Conservation (phyloP, 306 rosid genomes). For the Glycine latifolia region DNA sequence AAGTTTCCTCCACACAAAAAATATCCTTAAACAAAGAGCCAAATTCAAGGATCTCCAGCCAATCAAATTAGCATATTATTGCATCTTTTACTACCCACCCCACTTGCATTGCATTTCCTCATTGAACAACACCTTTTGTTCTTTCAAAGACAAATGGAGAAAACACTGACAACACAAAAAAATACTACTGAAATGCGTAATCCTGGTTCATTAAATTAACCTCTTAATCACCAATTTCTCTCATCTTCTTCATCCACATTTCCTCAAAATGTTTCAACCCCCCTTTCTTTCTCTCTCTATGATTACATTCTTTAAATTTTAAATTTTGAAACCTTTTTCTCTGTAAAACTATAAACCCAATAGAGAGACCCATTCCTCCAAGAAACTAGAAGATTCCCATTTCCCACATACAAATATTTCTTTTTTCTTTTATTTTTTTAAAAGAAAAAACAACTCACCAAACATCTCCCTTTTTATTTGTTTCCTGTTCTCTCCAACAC, state of each 20-base stretch:
- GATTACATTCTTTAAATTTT: slow-evolving; percentile 40
- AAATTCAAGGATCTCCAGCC: slow-evolving; percentile 52
- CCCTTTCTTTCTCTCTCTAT: not conserved
- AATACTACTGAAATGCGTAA: slow-evolving; percentile 23
- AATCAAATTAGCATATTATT: slow-evolving; percentile 47
- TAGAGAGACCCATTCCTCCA: slow-evolving; percentile 61
- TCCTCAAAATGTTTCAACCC: not conserved
- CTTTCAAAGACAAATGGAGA: slow-evolving; percentile 20
- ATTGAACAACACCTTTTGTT: not conserved
- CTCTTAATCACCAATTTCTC: not conserved
- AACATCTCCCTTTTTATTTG: slow-evolving; percentile 13
- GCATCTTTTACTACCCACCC: slow-evolving; percentile 44
- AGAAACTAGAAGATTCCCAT: slow-evolving; percentile 80
- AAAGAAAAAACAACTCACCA: slow-evolving; percentile 35
- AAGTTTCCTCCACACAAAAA: slow-evolving; percentile 47
- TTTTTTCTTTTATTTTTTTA: not conserved
- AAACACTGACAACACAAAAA: not conserved
- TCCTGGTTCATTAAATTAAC: slow-evolving; percentile 40
- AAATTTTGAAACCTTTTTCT: slow-evolving; percentile 39
- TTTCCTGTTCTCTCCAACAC: slow-evolving; percentile 26
- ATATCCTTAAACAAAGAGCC: slow-evolving; percentile 45
- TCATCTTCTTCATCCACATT: not conserved
- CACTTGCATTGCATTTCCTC: slow-evolving; percentile 34
- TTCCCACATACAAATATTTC: slow-evolving; percentile 44
- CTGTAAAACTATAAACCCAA: slow-evolving; percentile 49